Conservation (phyloP, 371 early-diverging fungal genomes). For the Entomophthora muscae region DNA sequence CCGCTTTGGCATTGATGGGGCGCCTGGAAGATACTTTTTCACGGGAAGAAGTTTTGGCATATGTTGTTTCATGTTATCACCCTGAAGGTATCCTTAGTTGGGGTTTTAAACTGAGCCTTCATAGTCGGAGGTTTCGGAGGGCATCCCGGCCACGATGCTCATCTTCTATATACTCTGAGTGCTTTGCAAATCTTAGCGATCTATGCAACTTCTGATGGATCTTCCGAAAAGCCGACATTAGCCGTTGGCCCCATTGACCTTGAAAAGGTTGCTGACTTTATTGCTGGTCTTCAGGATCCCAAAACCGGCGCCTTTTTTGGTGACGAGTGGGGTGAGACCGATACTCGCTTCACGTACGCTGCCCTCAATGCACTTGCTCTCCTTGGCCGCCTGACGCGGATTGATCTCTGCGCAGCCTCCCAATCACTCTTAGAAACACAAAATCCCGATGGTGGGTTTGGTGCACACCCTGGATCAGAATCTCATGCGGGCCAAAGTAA, state of each 20-base stretch:
- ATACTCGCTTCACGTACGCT: slow-evolving; percentile 86
- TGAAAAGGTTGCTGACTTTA: slow-evolving; percentile 16
- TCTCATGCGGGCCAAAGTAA: slow-evolving; percentile 81
- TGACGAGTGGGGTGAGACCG: slow-evolving; percentile 90
- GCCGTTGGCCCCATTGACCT: not conserved
- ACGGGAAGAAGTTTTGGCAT: slow-evolving; percentile 48
- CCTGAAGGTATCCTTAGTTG: slow-evolving; percentile 29
- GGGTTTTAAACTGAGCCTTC: too few relatives aligned
- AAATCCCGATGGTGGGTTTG: slow-evolving; percentile 97
- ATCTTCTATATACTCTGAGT: slow-evolving; percentile 80
- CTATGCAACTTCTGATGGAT: slow-evolving; percentile 51
- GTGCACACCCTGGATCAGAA: slow-evolving; percentile 82
- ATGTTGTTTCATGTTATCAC: slow-evolving; percentile 63
- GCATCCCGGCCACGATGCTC: slow-evolving; percentile 72
- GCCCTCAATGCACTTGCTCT: slow-evolving; percentile 61
- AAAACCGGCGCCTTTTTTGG: slow-evolving; percentile 71
- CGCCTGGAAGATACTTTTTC: slow-evolving; percentile 41
- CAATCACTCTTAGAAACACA: slow-evolving; percentile 63
- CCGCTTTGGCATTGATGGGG: slow-evolving; percentile 58
- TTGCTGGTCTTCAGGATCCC: slow-evolving; percentile 30
- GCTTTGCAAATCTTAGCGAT: slow-evolving; percentile 87
- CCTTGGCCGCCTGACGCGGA: slow-evolving; percentile 42
- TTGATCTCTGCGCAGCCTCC: slow-evolving; percentile 52
- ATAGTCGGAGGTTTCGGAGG: slow-evolving; percentile 86
- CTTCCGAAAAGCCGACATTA: not conserved